Percentiles rank a stretch among this genome's conserved stretches.
Conservation (phyloP, 2,329 filamentous ascomycete genomes). For the Teratosphaeria nubilosa region DNA sequence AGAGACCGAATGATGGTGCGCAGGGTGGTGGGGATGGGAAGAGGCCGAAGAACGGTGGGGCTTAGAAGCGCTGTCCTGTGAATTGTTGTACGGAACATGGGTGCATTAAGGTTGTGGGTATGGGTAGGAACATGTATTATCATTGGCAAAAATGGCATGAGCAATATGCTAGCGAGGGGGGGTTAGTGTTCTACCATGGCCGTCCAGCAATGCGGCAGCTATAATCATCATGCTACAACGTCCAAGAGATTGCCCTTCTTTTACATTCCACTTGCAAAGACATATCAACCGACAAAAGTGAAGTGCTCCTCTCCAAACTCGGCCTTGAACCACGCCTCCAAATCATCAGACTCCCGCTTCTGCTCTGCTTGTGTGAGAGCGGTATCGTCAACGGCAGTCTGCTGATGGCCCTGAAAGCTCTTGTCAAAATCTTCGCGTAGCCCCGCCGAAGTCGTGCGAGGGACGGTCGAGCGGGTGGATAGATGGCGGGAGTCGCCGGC, state of each 20-base stretch:
- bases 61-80: not conserved
- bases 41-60: constrained; percentile 5
- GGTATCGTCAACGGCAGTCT: not conserved
- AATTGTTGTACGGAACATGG: not conserved
- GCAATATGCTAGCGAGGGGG: not conserved
- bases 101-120: not conserved
- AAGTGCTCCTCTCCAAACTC: constrained; percentile 20
- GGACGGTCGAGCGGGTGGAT: not conserved
- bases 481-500: not conserved
- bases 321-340: constrained; percentile 17
- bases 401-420: not conserved
- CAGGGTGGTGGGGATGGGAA: constrained; percentile 21
- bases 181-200: not conserved
- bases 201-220: not conserved
- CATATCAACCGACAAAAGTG: constrained; percentile 11
- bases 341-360: constrained; percentile 3
- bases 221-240: not conserved
- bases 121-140: not conserved
- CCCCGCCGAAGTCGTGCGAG: not conserved
- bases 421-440: not conserved
- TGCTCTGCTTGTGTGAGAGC: not conserved
- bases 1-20: constrained; percentile 24
- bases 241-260: not conserved
- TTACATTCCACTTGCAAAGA: not conserved
- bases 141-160: not conserved